Evolutionary conservation across 2,329 filamentous ascomycete species (phyloP), one percentile per base, ranked within the genome.

Genomic region (Diaporthe eres): DNA sequence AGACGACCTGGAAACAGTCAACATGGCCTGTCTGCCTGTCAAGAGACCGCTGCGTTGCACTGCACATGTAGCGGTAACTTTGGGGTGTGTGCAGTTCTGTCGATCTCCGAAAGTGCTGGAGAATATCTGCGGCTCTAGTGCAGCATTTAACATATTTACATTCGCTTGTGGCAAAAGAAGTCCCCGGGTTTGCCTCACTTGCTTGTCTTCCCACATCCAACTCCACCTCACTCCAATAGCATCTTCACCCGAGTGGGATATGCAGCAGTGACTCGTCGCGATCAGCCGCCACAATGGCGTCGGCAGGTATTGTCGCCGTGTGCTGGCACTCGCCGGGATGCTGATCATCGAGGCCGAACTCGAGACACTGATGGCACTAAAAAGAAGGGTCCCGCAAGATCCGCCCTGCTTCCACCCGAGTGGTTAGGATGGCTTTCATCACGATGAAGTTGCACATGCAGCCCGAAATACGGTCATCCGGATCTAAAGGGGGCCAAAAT

Each of bases 1-100:
- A 70, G n/a, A 70, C 49, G 49, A 28, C 65, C 65, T 53, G 47
- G 65, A 73, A 72, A 58, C 51, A 67, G 39, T 61, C 51, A 53
- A 70, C 53, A 61, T 71, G 57, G 61, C 61, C 58, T 67, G 31
- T 70, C 49, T 55, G 65, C 65, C 65, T 55, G 58, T 75, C 63
- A 74, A 68, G 75, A 55, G 42, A 70, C 72, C 65, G 19, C 51
- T 47, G 49, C 58, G 75, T 76, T 47, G 72, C 75, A 76, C 75
- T 57, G 58, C 75, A 58, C 72, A 67, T 53, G 47, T 63, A 65
- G 67, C 49, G 63, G 44, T 53, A 31, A 57, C 31, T n/a, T 74
- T 53, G 12, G 34, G 65, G 67, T 60, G 75, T 53, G 49, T 55
- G 28, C 63, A 39, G 51, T 70, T 58, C 42, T 55, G 72, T 71